Conservation (phyloP, 1,284 basidiomycete species). For the Sanghuangporus baumii region DNA sequence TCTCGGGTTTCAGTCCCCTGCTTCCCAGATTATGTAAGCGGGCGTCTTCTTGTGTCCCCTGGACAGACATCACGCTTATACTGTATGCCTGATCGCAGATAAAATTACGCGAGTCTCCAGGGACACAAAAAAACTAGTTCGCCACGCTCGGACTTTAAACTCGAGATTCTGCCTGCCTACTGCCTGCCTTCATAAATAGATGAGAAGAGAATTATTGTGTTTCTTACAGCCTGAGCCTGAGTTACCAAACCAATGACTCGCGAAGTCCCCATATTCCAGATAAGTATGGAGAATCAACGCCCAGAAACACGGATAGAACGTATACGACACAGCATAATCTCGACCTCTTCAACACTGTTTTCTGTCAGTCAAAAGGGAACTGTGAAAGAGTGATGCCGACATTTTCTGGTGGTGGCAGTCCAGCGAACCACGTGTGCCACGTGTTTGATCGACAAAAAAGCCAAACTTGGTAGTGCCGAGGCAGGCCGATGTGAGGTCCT, state of each 20-base stretch:
- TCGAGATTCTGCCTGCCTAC: no score
- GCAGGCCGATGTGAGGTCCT: neutral
- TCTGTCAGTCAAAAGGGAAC: no score
- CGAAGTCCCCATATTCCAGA: no score
- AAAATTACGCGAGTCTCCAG: neutral
- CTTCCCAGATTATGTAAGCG: neutral
- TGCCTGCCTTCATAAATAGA: no score
- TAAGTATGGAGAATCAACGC: no score
- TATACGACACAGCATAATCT: no score
- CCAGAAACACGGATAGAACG: no score
- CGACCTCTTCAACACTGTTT: no score
- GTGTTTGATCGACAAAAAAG: neutral
- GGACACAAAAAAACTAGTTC: neutral
- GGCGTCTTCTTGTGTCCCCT: neutral
- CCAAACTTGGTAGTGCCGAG: neutral
- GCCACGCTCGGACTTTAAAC: neutral
- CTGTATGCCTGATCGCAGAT: neutral
- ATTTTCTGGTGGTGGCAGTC: neutral
- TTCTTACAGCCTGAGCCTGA: no score
- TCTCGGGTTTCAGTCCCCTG: conserved; percentile 9
- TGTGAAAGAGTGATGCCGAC: neutral
- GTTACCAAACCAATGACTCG: no score
- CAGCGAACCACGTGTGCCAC: neutral
- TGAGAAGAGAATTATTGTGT: no score
- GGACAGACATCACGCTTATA: neutral